Base-by-base conservation (phyloP, 768 basidiomycete species). In the Cubamyces lactineus region DNA sequence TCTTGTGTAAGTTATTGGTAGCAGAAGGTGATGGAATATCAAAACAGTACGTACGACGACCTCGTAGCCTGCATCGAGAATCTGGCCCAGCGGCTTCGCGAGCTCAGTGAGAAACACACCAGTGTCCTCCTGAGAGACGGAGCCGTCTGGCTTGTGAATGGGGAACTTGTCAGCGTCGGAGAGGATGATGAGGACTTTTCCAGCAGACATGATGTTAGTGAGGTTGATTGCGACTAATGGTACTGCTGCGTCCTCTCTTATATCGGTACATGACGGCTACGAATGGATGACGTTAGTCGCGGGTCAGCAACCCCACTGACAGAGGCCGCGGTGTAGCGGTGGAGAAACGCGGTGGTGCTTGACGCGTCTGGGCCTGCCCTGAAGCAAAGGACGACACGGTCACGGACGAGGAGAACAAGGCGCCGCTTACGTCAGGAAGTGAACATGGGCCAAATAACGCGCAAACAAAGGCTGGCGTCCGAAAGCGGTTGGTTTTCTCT, bases 381-480 rank as follows among this genome's bases (percentile, higher is more conserved):
- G 43, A 58, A 62, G 28, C 26, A 40, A 38, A 28, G 19, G 48
- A 49, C 54, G 51, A 61, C 61, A 30, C 61, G 58, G 61, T 61
- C 58, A 64, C 61, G 61, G 45, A 43, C 55, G 28, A 4, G 1
- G 52, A 39, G 56, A 26, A 21, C 43, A 51, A 40, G 43, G 26
- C 43, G 57, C 38, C 15, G 55, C 59, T 65, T 73, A 77, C 77
- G 71, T 74, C 72, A 75, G 65, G 39, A 78, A 70, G 77, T 80
- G 79, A 87, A 86, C 83, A 76, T 80, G 72, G 66, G 68, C 78
- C 77, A 83, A 84, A 79, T 71, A 73, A 78, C 78, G 73, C 66
- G 73, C 72, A 78, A 77, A 77, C 63, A 75, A 62, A 53, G 61
- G 52, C 38, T 58, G 51, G 62, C 59, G 61, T 50, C 54, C 48